Evolutionary conservation across 768 basidiomycete species (phyloP).

Genomic region (Coprinellus aureogranulatus): DNA sequence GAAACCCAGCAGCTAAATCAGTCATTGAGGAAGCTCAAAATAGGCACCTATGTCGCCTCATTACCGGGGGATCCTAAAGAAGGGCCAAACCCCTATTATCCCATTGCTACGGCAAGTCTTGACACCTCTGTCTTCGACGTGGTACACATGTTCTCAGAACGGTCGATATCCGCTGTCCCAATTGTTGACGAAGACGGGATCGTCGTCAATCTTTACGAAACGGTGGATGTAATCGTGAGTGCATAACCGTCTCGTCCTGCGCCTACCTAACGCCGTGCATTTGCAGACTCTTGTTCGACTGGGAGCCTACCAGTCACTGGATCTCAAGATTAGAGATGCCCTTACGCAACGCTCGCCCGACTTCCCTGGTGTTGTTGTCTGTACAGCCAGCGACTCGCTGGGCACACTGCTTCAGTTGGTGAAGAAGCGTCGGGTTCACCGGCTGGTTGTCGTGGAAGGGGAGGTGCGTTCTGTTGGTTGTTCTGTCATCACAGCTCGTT

Average conservation of each 20-base stretch:
- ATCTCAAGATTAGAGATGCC: constrained; percentile 90
- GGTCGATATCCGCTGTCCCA: constrained; percentile 94
- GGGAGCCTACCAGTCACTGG: constrained; percentile 93
- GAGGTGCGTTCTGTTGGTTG: constrained; percentile 64
- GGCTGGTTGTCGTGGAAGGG: constrained; percentile 92
- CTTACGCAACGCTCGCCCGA: constrained; percentile 89
- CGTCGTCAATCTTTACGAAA: constrained; percentile 96
- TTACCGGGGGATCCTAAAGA: constrained; percentile 45
- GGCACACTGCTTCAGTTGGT: constrained; percentile 88
- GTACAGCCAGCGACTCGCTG: constrained; percentile 88
- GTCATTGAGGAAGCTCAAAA: constrained; percentile 80
- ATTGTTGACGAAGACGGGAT: constrained; percentile 91
- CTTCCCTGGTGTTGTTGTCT: constrained; percentile 96
- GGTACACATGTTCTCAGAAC: constrained; percentile 97
- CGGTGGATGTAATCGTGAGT: constrained; percentile 96
- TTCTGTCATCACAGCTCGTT: too few species aligned
- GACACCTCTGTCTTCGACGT: constrained; percentile 95
- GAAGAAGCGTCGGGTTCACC: constrained; percentile 90
- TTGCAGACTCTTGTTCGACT: constrained; percentile 86
- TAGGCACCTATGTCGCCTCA: constrained; percentile 86
- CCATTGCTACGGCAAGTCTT: constrained; percentile 88
- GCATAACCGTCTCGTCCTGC: constrained; percentile 1
- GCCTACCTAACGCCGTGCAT: background rate
- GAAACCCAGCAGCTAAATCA: constrained; percentile 81
- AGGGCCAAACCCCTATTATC: constrained; percentile 74